Conservation (phyloP, 73 alveolate genomes). For the Paramecium caudatum region DNA sequence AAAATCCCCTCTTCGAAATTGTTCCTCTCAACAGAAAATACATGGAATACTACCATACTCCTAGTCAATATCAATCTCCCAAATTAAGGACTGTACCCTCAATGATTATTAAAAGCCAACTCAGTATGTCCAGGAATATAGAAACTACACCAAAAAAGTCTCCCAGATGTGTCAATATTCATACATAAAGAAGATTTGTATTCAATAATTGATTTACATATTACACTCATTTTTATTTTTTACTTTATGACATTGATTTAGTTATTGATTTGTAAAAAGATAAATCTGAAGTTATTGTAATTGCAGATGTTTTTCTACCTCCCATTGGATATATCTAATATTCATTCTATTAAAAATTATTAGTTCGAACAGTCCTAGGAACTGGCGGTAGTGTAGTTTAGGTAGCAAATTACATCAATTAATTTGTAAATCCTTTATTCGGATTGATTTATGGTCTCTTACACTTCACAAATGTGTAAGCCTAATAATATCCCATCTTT, state of each 20-base stretch:
- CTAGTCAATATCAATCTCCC: not conserved
- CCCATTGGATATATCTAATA: not conserved
- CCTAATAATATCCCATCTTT: conserved; percentile 30
- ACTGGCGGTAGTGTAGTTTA: not conserved
- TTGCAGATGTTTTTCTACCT: not conserved
- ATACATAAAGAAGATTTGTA: not conserved
- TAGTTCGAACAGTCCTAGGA: not conserved
- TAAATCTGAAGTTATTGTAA: not conserved
- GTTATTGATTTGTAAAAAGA: conserved; percentile 16
- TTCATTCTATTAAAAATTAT: not conserved
- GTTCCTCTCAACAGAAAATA: not conserved
- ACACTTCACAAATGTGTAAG: conserved; percentile 23
- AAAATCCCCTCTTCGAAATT: not conserved
- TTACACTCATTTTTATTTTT: not conserved
- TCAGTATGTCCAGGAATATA: not conserved
- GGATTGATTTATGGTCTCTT: conserved; percentile 35
- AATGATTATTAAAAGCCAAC: not conserved
- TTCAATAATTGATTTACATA: not conserved
- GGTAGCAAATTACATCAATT: not conserved
- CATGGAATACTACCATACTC: not conserved
- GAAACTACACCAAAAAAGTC: not conserved
- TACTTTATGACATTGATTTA: conserved; percentile 43
- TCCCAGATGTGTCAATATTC: not conserved
- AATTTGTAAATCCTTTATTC: conserved; percentile 20
- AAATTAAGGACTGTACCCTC: not conserved